Evolutionary conservation across 805 yeast genomes (phyloP).

Genomic region (Cyberlindnera americana): DNA sequence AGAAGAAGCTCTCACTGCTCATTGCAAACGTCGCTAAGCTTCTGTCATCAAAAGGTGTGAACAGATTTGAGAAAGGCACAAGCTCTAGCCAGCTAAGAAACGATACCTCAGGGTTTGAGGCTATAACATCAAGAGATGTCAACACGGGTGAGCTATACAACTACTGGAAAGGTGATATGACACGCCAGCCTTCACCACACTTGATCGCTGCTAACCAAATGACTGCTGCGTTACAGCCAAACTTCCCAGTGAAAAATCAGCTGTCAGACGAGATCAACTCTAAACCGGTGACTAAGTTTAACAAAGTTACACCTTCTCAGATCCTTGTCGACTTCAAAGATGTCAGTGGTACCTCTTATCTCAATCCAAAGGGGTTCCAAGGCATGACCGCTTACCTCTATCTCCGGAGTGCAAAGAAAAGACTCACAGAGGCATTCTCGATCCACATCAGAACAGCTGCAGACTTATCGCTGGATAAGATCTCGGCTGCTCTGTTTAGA

Average conservation of each 20-base stretch:
- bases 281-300: constrained; percentile 42
- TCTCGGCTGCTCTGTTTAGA: constrained; percentile 76
- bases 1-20: constrained; percentile 48
- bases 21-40: constrained; percentile 60
- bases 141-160: constrained; percentile 54
- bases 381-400: constrained; percentile 74
- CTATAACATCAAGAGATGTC: constrained; percentile 62
- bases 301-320: constrained; percentile 48
- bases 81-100: constrained; percentile 28
- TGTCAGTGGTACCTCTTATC: constrained; percentile 56
- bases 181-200: constrained; percentile 45
- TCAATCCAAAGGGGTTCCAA: constrained; percentile 62
- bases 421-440: constrained; percentile 78
- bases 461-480: constrained; percentile 56
- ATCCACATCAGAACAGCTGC: constrained; percentile 58
- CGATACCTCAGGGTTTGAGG: constrained; percentile 63
- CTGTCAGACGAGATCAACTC: constrained; percentile 40
- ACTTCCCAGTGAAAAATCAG: constrained; percentile 52
- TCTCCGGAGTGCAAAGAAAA: constrained; percentile 56
- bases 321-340: constrained; percentile 74
- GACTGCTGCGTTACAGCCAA: constrained; percentile 66
- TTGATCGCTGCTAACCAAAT: constrained; percentile 64
- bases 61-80: constrained; percentile 26
- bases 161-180: constrained; percentile 25
- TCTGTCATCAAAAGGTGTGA: constrained; percentile 43